Percentiles rank a stretch among this genome's conserved stretches.
phyloP scores from a whole-genome alignment of 208 protist species.

The Leishmania gerbilli region DNA sequence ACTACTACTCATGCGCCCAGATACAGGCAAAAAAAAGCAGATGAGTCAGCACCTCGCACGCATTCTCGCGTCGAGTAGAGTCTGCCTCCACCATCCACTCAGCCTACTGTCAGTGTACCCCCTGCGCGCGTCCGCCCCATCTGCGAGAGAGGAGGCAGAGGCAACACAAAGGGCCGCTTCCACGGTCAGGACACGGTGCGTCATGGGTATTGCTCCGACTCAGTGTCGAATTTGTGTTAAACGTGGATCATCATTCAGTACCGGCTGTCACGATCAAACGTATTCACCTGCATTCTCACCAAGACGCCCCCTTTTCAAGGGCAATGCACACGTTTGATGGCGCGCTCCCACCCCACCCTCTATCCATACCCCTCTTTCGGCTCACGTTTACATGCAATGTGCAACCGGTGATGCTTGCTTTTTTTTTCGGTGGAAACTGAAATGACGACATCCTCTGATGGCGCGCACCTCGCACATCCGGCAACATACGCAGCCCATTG shows the following conservation, averaged over 20 bases:
- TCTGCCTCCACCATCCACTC: background rate
- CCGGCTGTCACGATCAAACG: background rate
- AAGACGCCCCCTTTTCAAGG: background rate
- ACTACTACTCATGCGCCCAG: background rate
- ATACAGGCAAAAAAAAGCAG: background rate
- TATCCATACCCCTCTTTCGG: conserved; percentile 55
- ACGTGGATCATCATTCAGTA: conserved; percentile 33
- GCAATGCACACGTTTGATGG: background rate
- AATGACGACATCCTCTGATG: background rate
- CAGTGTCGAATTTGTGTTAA: conserved; percentile 49
- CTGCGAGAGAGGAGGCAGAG: background rate
- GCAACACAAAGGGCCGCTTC: conserved; percentile 15
- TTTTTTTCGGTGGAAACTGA: background rate
- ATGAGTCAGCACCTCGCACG: background rate
- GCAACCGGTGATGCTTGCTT: conserved; percentile 16
- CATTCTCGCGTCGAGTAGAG: background rate
- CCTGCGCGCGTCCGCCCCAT: background rate
- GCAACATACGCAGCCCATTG: background rate
- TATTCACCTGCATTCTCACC: background rate
- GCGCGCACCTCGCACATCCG: background rate
- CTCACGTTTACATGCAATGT: conserved; percentile 46
- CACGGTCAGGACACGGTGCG: conserved; percentile 38
- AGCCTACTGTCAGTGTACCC: background rate
- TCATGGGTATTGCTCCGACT: conserved; percentile 36
- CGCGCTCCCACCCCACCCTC: too few relatives aligned